Evolutionary conservation across 768 basidiomycete species (phyloP).

Genomic region (Harrya chromipes): DNA sequence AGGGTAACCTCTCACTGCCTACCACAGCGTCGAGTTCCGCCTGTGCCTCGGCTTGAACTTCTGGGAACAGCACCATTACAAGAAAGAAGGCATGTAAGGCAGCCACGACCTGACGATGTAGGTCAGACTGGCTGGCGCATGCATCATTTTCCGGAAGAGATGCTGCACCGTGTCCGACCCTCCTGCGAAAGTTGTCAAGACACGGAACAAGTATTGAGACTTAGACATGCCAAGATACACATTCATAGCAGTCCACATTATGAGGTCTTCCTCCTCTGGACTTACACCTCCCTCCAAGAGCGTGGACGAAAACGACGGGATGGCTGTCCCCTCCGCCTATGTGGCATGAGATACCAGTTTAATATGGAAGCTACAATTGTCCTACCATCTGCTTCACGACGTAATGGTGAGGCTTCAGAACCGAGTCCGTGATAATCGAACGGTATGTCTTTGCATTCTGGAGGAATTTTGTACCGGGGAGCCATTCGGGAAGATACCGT

Average conservation of each 20-base stretch:
- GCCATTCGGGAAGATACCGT: conserved; percentile 33
- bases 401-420: conserved; percentile 42
- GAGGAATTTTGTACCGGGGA: conserved; percentile 36
- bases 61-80: conserved; percentile 12
- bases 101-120: conserved; percentile 11
- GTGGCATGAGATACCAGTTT: too few species aligned
- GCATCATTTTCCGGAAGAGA: too few species aligned
- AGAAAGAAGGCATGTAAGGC: conserved; percentile 17
- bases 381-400: conserved; percentile 47
- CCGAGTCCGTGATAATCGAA: conserved; percentile 33
- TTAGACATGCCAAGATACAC: conserved; percentile 10
- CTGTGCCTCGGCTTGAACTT: conserved; percentile 8
- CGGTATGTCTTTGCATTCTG: conserved; percentile 26
- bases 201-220: not conserved
- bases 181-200: conserved; percentile 12
- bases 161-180: conserved; percentile 45
- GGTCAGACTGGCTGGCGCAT: too few species aligned
- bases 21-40: conserved; percentile 12
- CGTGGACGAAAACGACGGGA: conserved; percentile 18
- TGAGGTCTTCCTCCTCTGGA: conserved; percentile 18
- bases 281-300: conserved; percentile 9
- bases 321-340: too few species aligned
- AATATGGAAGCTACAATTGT: too few species aligned
- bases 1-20: conserved; percentile 11
- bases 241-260: conserved; percentile 16